phyloP scores from a whole-genome alignment of 352 stramenopile genomes.

The Phytopythium boreale region DNA sequence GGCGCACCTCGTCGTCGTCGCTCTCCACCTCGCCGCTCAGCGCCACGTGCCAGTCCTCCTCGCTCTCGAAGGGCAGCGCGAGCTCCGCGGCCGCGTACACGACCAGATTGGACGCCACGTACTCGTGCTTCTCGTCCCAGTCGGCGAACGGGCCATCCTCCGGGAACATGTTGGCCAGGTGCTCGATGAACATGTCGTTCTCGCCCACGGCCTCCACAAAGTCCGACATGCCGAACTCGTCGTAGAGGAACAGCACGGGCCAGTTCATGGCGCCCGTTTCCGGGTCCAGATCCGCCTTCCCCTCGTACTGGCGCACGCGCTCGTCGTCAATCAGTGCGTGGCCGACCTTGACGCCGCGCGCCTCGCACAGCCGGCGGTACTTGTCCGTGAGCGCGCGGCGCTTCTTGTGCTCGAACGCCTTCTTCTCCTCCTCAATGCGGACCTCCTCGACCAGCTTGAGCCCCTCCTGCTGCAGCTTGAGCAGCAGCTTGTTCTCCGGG shows the following conservation, averaged over 20 bases:
- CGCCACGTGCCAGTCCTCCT: conserved; percentile 75
- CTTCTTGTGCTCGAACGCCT: conserved; percentile 68
- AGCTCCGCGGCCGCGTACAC: conserved; percentile 74
- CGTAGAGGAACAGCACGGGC: conserved; percentile 84
- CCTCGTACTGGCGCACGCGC: conserved; percentile 78
- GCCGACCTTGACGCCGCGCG: conserved; percentile 65
- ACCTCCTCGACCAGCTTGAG: conserved; percentile 57
- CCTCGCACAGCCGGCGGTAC: conserved; percentile 70
- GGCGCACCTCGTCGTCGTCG: conserved; percentile 58
- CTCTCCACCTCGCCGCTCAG: conserved; percentile 73
- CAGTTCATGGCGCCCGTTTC: conserved; percentile 66
- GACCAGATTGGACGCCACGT: conserved; percentile 72
- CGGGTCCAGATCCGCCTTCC: conserved; percentile 70
- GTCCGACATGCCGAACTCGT: conserved; percentile 82
- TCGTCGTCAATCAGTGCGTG: conserved; percentile 75
- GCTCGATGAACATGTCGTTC: conserved; percentile 77
- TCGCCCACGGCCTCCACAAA: conserved; percentile 83
- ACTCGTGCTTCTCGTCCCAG: conserved; percentile 71
- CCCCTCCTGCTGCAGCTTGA: conserved; percentile 66
- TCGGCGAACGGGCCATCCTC: conserved; percentile 81
- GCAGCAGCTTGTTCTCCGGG: conserved; percentile 71
- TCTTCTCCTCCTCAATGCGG: conserved; percentile 57
- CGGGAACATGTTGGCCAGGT: conserved; percentile 89
- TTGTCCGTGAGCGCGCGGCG: conserved; percentile 63
- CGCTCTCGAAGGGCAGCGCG: conserved; percentile 54